Evolutionary conservation across 305 asterid species (phyloP), one percentile per base, ranked within the genome.

Genomic region (Stenogyne calaminthoides): DNA sequence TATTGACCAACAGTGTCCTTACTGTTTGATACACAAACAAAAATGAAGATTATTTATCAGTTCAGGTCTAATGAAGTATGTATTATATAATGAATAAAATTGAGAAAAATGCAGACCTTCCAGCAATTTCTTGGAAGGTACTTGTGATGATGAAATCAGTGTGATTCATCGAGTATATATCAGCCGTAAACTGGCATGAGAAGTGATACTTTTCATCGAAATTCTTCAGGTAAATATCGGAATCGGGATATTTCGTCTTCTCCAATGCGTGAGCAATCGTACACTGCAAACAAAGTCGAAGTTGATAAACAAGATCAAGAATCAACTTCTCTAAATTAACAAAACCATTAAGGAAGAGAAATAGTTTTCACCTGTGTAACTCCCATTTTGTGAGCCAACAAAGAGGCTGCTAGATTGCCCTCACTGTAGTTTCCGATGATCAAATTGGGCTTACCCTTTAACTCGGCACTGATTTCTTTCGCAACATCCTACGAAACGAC

Each of bases 81-180:
- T 5, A 9, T 37, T 37, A 37, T 7, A 37, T 37, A 37, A 11
- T 37, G 7, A 11, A 37, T 7, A 9, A 37, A 37, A 8, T 37
- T 4, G 7, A 32, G 7, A 1, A 14, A 63, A 55, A 34, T 15
- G 25, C 73, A 7, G 54, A 89, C 97, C 88, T 91, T 87, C 97
- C 97, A 18, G 95, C 95, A 69, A 91, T 91, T 75, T 91, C 97
- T 71, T 91, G 97, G 81, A 88, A 88, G 7, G 95, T 91, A 86
- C 95, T 91, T 22, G 97, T 88, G 79, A 91, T 91, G 74, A 91
- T 91, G 88, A 91, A 91, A 52, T 91, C 95, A 0, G 93, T 86
- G 64, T 91, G 95, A 61, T 91, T 88, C 97, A 91, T 91, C 12
- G 97, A 95, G 64, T 82, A 84, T 1, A 91, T 80, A 86, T 91